Percentiles rank a stretch among this genome's conserved stretches.
phyloP scores from a whole-genome alignment of 805 yeast genomes.

The Pichia insulana region DNA sequence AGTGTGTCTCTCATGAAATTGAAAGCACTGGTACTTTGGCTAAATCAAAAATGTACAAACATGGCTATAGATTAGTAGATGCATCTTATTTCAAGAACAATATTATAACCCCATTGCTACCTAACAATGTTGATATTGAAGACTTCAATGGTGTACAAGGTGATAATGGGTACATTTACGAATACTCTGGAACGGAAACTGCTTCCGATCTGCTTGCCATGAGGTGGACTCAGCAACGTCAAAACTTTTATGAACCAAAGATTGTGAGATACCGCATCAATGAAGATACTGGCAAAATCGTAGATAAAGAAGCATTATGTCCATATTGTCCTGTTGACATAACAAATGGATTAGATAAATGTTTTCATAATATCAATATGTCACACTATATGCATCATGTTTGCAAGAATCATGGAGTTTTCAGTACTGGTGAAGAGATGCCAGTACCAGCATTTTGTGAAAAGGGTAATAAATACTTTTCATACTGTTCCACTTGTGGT shows the following conservation, averaged over 20 bases:
- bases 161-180: not conserved
- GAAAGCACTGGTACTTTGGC: too few relatives aligned
- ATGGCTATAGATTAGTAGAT: too few relatives aligned
- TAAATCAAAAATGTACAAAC: too few relatives aligned
- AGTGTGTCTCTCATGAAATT: not conserved
- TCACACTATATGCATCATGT: slow-evolving; percentile 28
- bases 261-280: slow-evolving; percentile 16
- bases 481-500: slow-evolving; percentile 4
- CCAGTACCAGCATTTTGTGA: slow-evolving; percentile 18
- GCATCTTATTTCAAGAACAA: not conserved
- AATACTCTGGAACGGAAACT: not conserved
- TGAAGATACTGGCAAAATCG: slow-evolving; percentile 8
- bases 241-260: slow-evolving; percentile 9
- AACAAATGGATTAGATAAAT: slow-evolving; percentile 1
- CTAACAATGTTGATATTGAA: not conserved
- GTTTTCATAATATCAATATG: slow-evolving; percentile 21
- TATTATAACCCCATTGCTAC: not conserved
- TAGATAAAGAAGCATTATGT: slow-evolving; percentile 23
- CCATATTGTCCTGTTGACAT: slow-evolving; percentile 22
- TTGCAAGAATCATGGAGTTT: slow-evolving; percentile 28
- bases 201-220: not conserved
- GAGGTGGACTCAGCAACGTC: slow-evolving; percentile 1
- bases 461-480: not conserved
- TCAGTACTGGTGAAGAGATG: slow-evolving; percentile 24
- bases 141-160: not conserved